Conservation (phyloP, 2,329 filamentous ascomycete species). For the Penicillium sp. region DNA sequence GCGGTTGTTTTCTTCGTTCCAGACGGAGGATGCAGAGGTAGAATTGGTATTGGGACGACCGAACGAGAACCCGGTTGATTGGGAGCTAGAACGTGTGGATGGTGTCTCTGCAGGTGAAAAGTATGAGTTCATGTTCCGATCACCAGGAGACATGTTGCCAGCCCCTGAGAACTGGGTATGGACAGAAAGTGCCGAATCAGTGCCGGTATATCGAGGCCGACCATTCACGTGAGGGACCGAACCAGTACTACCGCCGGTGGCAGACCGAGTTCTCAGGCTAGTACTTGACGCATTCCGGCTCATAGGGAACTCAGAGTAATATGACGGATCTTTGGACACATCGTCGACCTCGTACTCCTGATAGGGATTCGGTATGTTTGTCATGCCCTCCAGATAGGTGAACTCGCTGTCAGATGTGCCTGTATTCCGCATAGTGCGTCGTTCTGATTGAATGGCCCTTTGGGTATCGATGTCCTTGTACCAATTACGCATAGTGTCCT, state of each 20-base stretch:
- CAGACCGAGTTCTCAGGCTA: slow-evolving; percentile 73
- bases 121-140: slow-evolving; percentile 75
- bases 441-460: slow-evolving; percentile 58
- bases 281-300: slow-evolving; percentile 71
- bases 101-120: slow-evolving; percentile 81
- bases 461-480: slow-evolving; percentile 75
- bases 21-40: slow-evolving; percentile 47
- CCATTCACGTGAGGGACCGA: slow-evolving; percentile 42
- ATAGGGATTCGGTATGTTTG: slow-evolving; percentile 78
- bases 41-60: slow-evolving; percentile 70
- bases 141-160: slow-evolving; percentile 58
- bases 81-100: slow-evolving; percentile 56
- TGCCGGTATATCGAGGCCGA: slow-evolving; percentile 67
- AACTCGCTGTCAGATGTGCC: slow-evolving; percentile 70
- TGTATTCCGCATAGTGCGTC: slow-evolving; percentile 52
- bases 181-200: slow-evolving; percentile 65
- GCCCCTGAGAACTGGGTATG: slow-evolving; percentile 58
- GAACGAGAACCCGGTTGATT: slow-evolving; percentile 69
- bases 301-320: slow-evolving; percentile 52
- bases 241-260: slow-evolving; percentile 61
- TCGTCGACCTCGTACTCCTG: slow-evolving; percentile 59
- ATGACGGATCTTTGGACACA: slow-evolving; percentile 34
- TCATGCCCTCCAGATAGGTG: slow-evolving; percentile 71
- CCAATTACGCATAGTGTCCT: slow-evolving; percentile 94
- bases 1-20: slow-evolving; percentile 73